Percentiles rank a stretch among this genome's conserved stretches.
These are phyloP conservation scores for Lipomyces starkeyi DNA, from an alignment of 805 yeast genomes.

Conservation along the genomic window DNA sequence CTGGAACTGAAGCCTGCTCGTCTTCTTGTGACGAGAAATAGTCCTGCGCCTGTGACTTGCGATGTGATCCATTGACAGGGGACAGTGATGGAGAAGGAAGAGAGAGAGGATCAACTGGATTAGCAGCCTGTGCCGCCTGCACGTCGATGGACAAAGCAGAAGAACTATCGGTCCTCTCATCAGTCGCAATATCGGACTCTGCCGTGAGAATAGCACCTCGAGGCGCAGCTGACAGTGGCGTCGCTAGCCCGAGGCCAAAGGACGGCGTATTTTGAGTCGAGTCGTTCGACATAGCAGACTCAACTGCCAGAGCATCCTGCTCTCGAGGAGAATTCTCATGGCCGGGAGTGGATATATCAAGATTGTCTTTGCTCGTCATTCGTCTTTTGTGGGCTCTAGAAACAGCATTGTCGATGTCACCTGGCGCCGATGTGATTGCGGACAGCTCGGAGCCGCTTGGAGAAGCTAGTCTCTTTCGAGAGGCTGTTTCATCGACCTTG, in stretches of 20 bases:
- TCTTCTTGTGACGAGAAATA: constrained; percentile 21
- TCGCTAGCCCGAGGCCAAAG: constrained; percentile 10
- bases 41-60: constrained; percentile 20
- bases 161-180: not conserved
- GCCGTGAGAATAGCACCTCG: constrained; percentile 12
- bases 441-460: not conserved
- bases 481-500: not conserved
- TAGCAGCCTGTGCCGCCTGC: constrained; percentile 19
- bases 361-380: constrained; percentile 15
- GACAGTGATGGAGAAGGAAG: constrained; percentile 43
- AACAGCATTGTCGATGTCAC: not conserved
- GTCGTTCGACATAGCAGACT: not conserved
- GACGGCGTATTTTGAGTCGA: not conserved
- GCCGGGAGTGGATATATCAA: not conserved
- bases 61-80: constrained; percentile 36
- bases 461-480: not conserved
- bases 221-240: constrained; percentile 8
- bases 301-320: not conserved
- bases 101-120: constrained; percentile 36
- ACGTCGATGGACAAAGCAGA: constrained; percentile 12
- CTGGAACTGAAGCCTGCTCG: constrained; percentile 2
- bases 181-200: not conserved
- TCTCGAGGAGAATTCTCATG: not conserved
- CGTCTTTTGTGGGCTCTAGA: constrained; percentile 13
- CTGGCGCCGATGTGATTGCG: not conserved